Percentiles rank a stretch among this genome's conserved stretches.
These are phyloP conservation scores for Raphanus sativus DNA, from an alignment of 345 rosid species.

Conservation along the genomic window DNA sequence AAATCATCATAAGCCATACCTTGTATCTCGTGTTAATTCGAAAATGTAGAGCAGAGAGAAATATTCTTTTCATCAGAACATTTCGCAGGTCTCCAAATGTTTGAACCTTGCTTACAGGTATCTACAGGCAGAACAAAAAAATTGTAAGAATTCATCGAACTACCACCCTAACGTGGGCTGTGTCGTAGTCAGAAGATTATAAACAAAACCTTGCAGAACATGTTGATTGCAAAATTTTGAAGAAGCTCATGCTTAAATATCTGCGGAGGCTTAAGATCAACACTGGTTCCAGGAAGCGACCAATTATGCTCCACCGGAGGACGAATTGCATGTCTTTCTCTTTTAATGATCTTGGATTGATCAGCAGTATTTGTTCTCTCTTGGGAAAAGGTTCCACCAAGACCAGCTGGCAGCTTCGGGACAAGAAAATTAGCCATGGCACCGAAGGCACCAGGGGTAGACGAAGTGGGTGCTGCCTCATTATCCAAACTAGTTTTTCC, in stretches of 20 bases:
- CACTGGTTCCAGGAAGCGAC: conserved; percentile 79
- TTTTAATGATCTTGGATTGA: conserved; percentile 63
- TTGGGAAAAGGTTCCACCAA: conserved; percentile 70
- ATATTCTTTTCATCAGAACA: conserved; percentile 98
- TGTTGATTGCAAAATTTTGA: conserved; percentile 87
- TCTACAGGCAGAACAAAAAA: conserved; percentile 52
- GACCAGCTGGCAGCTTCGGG: conserved; percentile 87
- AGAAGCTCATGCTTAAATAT: conserved; percentile 99
- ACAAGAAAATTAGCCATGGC: conserved; percentile 99
- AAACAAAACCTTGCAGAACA: conserved; percentile 90
- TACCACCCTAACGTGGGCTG: conserved; percentile 12
- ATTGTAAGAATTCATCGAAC: neutral
- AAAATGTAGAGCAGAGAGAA: conserved; percentile 96
- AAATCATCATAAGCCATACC: conserved; percentile 48
- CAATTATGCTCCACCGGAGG: conserved; percentile 96
- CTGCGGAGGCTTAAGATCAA: conserved; percentile 70
- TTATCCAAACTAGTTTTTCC: conserved; percentile 64
- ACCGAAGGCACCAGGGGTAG: conserved; percentile 79
- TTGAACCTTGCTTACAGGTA: conserved; percentile 85
- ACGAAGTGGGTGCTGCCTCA: conserved; percentile 57
- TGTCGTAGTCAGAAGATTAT: conserved; percentile 17
- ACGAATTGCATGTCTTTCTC: conserved; percentile 84
- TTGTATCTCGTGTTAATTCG: conserved; percentile 96
- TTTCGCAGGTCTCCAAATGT: conserved; percentile 90
- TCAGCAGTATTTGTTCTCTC: conserved; percentile 61